Conservation (phyloP, 345 rosid genomes). For the Streptanthus diversifolius region DNA sequence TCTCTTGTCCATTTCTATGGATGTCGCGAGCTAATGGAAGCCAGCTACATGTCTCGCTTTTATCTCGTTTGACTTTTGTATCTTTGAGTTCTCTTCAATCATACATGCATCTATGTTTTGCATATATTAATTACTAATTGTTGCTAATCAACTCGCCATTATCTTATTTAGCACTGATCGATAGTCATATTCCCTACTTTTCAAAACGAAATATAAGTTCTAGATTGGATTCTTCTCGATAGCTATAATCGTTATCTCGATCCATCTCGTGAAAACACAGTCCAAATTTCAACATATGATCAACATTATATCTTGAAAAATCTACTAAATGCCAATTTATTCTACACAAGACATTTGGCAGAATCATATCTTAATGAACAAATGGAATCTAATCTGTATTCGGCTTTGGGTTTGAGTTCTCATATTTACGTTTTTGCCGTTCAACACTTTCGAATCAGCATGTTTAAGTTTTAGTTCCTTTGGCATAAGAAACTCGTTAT, state of each 20-base stretch:
- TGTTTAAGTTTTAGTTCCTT: background rate
- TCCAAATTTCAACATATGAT: background rate
- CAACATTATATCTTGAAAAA: background rate
- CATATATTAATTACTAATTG: background rate
- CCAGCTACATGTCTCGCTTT: constrained; percentile 32
- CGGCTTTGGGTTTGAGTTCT: background rate
- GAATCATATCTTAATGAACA: background rate
- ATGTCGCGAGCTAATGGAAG: constrained; percentile 21
- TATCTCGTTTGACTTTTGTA: constrained; percentile 23
- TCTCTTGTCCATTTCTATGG: constrained; percentile 18
- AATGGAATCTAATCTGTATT: background rate
- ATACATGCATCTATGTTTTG: constrained; percentile 7
- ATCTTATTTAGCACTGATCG: constrained; percentile 1
- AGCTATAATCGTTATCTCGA: background rate
- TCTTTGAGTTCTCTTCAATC: constrained; percentile 1
- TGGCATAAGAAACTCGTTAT: background rate
- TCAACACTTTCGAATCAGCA: background rate
- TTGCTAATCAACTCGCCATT: constrained; percentile 3
- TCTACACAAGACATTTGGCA: background rate
- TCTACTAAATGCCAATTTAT: background rate
- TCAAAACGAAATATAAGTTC: constrained; percentile 1
- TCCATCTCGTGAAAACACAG: background rate
- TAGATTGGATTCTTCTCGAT: background rate
- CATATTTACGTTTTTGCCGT: background rate
- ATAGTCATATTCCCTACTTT: background rate